These are phyloP conservation scores for Ustilago lituana DNA, from an alignment of 1,284 basidiomycete species.

Conservation along the genomic window DNA sequence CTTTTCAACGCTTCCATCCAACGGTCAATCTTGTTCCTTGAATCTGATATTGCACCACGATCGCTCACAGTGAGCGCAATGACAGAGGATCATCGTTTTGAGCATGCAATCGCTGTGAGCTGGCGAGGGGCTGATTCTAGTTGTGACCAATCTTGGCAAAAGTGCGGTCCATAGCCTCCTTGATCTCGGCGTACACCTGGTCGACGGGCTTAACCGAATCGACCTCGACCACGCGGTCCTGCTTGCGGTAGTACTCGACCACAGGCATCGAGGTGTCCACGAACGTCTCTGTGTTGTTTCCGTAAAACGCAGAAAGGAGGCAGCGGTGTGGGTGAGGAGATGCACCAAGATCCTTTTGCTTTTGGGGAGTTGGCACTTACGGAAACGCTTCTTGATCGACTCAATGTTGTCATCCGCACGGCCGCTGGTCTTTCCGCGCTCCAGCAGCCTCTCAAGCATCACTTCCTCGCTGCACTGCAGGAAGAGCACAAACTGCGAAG, in stretches of 20 bases:
- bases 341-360: background rate
- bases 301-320: too few relatives aligned
- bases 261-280: constrained; percentile 94
- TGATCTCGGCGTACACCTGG: constrained; percentile 62
- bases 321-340: background rate
- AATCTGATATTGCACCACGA: too few relatives aligned
- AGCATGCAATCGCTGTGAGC: too few relatives aligned
- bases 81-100: too few relatives aligned
- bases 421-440: constrained; percentile 92
- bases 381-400: constrained; percentile 95
- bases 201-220: constrained; percentile 58
- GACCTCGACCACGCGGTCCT: constrained; percentile 84
- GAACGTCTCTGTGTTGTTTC: constrained; percentile 80
- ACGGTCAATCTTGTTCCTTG: too few relatives aligned
- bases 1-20: too few relatives aligned
- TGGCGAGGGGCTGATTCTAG: too few relatives aligned
- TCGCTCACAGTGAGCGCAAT: too few relatives aligned
- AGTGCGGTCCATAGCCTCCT: constrained; percentile 55
- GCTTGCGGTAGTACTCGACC: constrained; percentile 81
- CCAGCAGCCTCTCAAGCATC: constrained; percentile 84
- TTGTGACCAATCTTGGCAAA: constrained; percentile 49
- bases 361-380: constrained; percentile 69
- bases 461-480: constrained; percentile 88
- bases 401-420: constrained; percentile 95
- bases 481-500: constrained; percentile 83